phyloP scores from a whole-genome alignment of 1,284 basidiomycete species.

The Trametes versicolor region DNA sequence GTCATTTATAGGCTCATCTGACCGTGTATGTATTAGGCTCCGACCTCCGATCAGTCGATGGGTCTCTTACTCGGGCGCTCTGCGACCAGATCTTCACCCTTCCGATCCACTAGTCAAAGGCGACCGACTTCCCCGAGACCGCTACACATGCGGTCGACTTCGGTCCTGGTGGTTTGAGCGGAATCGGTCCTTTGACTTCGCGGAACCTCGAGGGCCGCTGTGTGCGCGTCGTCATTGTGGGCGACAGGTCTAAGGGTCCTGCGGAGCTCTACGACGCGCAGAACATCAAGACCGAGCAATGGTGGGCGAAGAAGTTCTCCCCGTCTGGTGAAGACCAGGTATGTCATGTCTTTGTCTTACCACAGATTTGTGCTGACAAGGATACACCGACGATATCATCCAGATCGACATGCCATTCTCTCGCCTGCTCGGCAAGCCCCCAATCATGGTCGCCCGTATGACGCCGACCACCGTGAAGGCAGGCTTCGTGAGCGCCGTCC shows the following conservation, averaged over 20 bases:
- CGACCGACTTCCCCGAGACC: constrained; percentile 87
- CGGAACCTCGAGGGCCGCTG: constrained; percentile 95
- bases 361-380: constrained; percentile 8
- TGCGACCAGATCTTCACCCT: constrained; percentile 94
- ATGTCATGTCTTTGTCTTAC: constrained; percentile 32
- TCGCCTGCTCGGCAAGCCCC: constrained; percentile 93
- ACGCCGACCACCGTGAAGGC: constrained; percentile 94
- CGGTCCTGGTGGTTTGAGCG: constrained; percentile 93
- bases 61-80: constrained; percentile 83
- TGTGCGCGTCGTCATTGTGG: constrained; percentile 87
- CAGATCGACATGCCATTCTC: constrained; percentile 97
- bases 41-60: constrained; percentile 75
- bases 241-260: constrained; percentile 87
- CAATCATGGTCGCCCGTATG: constrained; percentile 99
- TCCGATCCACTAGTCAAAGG: constrained; percentile 93
- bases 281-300: constrained; percentile 80
- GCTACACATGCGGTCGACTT: constrained; percentile 98
- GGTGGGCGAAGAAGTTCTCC: constrained; percentile 92
- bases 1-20: constrained; percentile 19
- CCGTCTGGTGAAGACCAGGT: constrained; percentile 90
- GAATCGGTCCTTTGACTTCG: constrained; percentile 92
- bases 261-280: constrained; percentile 84
- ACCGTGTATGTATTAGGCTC: constrained; percentile 62
- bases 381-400: constrained; percentile 82
- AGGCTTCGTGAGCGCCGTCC: constrained; percentile 91